Evolutionary conservation across 2,329 filamentous ascomycete genomes (phyloP), one percentile per base, ranked within the genome.

Genomic region (Arachnopeziza araneosa): DNA sequence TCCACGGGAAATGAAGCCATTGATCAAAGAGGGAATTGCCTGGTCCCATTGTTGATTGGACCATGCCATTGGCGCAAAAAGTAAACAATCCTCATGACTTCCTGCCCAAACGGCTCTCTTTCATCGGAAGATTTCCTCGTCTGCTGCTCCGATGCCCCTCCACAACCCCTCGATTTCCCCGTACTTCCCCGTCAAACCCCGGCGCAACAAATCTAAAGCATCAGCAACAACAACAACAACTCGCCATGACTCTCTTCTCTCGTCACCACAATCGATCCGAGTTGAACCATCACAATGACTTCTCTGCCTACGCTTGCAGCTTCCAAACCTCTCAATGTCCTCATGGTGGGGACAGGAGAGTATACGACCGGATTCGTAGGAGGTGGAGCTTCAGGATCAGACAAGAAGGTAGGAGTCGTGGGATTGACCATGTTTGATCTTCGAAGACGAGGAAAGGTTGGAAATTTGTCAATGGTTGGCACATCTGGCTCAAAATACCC

Each of bases 321-420:
- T 19, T 36, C 49, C 50, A 56, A 52, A 60, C 70, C 69, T 51
- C 60, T 72, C 52, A 66, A 72, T 61, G 70, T 73, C 19, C 68
- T 72, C 44, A 72, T 72, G 70, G 70, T 72, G 61, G 93, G 93
- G 66, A 96, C 93, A 12, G 93, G 93, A 71, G 93, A 97, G 82
- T 97, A 97, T 81, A 97, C 93, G 69, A 97, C 93, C 51, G 93
- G 93, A 60, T 97, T 95, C 69, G 92, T 96, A 60, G 91, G 90
- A 60, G 87, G 86, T 62, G 89, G 88, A 61, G 88, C 87, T 56
- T 96, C 91, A 3, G 87, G 84, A 12, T 96, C 91, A 55, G 93
- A 97, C 81, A 97, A 97, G 80, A 97, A 97, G 76, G 89, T 97
- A 55, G 93, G 93, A 60, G 93, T 97, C 10, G 93, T 97, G 21